Evolutionary conservation across 108 stramenopile species (phyloP), one percentile per base, ranked within the genome.

Genomic region (Chaetoceros tenuissimus): DNA sequence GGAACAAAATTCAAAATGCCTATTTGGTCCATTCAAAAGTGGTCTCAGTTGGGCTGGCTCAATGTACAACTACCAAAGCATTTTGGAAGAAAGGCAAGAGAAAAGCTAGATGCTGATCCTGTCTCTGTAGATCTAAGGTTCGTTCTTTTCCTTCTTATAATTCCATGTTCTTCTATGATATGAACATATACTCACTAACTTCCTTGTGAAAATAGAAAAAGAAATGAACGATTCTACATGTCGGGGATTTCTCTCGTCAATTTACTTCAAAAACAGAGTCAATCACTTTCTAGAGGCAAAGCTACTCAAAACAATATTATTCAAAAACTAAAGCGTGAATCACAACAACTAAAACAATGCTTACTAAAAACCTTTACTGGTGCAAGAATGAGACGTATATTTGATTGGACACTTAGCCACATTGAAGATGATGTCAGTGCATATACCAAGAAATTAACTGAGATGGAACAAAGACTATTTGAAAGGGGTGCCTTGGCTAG

Each of bases 11-110:
- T 89, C 59, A 85, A 85, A 59, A 63, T 91, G 64, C 89, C 89
- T 8, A 40, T 91, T 59, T 91, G 89, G 89, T 75, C 78, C 13
- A 63, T 85, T 22, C 79, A 87, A 53, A 67, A 75, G 48, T 91
- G 89, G 89, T 81, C 84, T 24, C 63, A 56, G 29, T 51, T 87
- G 51, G 80, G 80, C 16, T 91, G 77, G 71, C 74, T 84, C 18
- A 67, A 66, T 0, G 28, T 86, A 10, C 48, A 69, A 16, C 30
- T 87, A 28, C 89, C 89, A 0, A 63, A 81, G 16, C 79, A 82
- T 46, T 87, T 72, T 53, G 70, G 73, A 2, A 69, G 69, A 25
- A 78, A 69, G 48, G 79, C 84, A 56, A 74, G 81, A 51, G 89
- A 91, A 68, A 59, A 79, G 50, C 53, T 82, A 44, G 78, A 81